These are phyloP conservation scores for Candida neerlandica DNA, from an alignment of 1,139 yeast species.

Conservation along the genomic window DNA sequence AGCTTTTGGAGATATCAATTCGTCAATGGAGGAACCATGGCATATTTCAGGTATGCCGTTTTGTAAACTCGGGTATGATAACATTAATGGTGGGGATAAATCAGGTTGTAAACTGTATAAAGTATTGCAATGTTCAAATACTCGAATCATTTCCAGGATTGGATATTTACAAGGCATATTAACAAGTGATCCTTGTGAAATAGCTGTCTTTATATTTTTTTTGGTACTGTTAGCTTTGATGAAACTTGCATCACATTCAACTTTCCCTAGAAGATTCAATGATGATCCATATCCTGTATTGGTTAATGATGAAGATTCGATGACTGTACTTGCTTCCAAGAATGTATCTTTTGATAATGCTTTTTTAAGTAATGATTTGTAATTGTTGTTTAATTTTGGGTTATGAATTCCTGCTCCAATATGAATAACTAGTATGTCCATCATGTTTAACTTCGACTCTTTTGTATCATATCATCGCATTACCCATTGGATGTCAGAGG, in stretches of 20 bases:
- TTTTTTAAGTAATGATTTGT: slow-evolving; percentile 25
- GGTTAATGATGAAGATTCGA: slow-evolving; percentile 50
- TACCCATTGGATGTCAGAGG: too few relatives aligned
- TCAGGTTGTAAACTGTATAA: slow-evolving; percentile 22
- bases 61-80: slow-evolving; percentile 20
- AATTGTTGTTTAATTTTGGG: slow-evolving; percentile 16
- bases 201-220: too few relatives aligned
- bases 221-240: slow-evolving; percentile 16
- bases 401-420: slow-evolving; percentile 46
- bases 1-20: slow-evolving; percentile 21
- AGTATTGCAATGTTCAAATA: slow-evolving; percentile 20
- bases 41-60: slow-evolving; percentile 9
- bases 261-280: slow-evolving; percentile 46
- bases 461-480: neutral
- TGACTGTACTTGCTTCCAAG: slow-evolving; percentile 23
- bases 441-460: too few relatives aligned
- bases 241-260: slow-evolving; percentile 56
- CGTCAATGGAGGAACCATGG: neutral
- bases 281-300: slow-evolving; percentile 64
- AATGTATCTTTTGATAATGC: slow-evolving; percentile 22
- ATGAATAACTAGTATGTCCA: slow-evolving; percentile 27
- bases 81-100: slow-evolving; percentile 28
- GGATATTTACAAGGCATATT: slow-evolving; percentile 29
- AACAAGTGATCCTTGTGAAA: slow-evolving; percentile 22
- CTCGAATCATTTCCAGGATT: slow-evolving; percentile 22